Base-by-base conservation (phyloP, 306 rosid genomes). In the Cyclanthera cordifolia region DNA sequence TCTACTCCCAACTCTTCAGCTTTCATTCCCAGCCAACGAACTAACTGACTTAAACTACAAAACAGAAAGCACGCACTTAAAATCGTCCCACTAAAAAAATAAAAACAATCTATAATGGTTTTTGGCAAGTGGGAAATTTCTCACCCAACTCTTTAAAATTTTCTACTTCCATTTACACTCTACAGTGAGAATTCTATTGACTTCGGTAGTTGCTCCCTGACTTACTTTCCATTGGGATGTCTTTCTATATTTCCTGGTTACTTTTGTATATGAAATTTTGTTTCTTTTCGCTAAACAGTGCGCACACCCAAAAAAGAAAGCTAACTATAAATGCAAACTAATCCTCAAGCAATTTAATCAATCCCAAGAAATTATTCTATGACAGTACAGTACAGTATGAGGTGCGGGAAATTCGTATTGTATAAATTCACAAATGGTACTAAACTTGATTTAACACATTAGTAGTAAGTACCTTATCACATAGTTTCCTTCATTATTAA, bases 1-100 rank as follows among this genome's bases (percentile, higher is more conserved):
- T 92, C 98, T 60, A 92, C 85, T 45, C 98, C 98, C 82, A 92
- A 73, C 75, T 87, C 95, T 84, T 92, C 98, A 19, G 98, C 98
- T 86, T 92, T 89, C 71, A 70, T 77, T 78, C 98, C 96, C 96
- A 92, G 64, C 98, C 98, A 92, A 45, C 95, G 90, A 28, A 87
- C 83, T 72, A 92, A 84, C 83, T 92, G 93, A 81, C 98, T 89
- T 71, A 92, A 79, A 83, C 98, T 92, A 73, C 76, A 85, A 67
- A 60, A 77, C 24, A 77, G 72, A 60, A 70, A 23, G 28, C 50
- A 46, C 58, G 8, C 50, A 65, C 70, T 57, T 28, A 57, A 15
- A 57, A 37, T 41, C 64, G 16, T 41, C 64, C 43, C 64, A n/a
- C 15, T 13, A 11, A 57, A 34, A 19, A 50, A 8, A 24, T 21